A percentile compares a stretch with the other conserved stretches of the same genome.
Evolutionary conservation across 108 stramenopile species (phyloP).

Genomic region (Nannochloropsis oceanica): DNA sequence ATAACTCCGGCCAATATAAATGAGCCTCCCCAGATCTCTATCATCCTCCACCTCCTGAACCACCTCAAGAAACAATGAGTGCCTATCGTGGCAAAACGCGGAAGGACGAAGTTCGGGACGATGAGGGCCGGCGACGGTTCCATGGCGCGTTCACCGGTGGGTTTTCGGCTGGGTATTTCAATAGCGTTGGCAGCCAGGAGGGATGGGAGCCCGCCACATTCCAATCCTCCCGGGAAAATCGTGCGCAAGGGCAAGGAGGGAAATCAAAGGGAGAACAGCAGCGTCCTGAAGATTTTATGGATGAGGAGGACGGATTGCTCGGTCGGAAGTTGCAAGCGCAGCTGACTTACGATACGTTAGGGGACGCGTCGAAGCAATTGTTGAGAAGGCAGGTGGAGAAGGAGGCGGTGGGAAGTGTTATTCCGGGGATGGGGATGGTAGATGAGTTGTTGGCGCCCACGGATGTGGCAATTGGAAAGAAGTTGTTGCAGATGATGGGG

Average conservation of each 20-base stretch:
- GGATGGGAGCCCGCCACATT: constrained; percentile 56
- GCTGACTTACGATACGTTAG: constrained; percentile 26
- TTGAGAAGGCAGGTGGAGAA: constrained; percentile 14
- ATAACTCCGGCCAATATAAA: no score
- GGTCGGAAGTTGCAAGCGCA: constrained; percentile 7
- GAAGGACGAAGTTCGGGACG: constrained; percentile 10
- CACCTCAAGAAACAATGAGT: not conserved
- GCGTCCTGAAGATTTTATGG: constrained; percentile 40
- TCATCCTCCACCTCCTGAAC: no score
- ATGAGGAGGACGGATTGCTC: constrained; percentile 41
- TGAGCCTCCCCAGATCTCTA: no score
- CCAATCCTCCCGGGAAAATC: constrained; percentile 30
- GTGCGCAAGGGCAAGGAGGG: constrained; percentile 17
- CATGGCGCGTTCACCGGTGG: constrained; percentile 62
- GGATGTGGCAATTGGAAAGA: constrained; percentile 27
- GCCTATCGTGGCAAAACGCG: not conserved
- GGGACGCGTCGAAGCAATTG: constrained; percentile 14
- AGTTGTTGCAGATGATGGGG: constrained; percentile 33
- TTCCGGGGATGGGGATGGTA: constrained; percentile 24
- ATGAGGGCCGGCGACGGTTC: constrained; percentile 22
- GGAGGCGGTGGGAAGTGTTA: constrained; percentile 21
- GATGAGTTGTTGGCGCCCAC: constrained; percentile 17
- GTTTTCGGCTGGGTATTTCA: constrained; percentile 67
- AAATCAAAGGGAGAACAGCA: not conserved
- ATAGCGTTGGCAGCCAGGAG: constrained; percentile 58